Conservation (phyloP, 179 eudicot species). For the Sideroxylon spinosum region DNA sequence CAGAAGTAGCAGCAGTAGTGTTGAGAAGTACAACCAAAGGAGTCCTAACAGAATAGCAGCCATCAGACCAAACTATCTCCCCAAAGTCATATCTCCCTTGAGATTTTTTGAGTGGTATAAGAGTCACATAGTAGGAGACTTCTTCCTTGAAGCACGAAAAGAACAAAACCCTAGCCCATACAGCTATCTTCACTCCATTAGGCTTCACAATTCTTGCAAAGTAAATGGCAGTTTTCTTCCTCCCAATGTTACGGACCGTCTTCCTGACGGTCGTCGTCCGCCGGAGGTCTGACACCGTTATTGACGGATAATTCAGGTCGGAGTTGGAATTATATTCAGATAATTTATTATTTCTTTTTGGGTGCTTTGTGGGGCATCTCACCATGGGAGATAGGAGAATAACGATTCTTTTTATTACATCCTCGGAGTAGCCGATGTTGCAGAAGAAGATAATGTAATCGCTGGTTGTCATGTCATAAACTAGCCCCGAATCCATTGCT, state of each 20-base stretch:
- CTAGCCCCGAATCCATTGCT: constrained; percentile 48
- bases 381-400: background rate
- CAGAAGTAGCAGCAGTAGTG: background rate
- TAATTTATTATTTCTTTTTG: background rate
- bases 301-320: constrained; percentile 45
- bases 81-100: constrained; percentile 50
- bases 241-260: constrained; percentile 36
- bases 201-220: constrained; percentile 32
- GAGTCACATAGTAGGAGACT: constrained; percentile 31
- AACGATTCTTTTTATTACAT: constrained; percentile 24
- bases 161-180: constrained; percentile 41
- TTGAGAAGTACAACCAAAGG: constrained; percentile 42
- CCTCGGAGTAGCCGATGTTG: constrained; percentile 37
- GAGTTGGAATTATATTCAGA: background rate
- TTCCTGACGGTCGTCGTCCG: constrained; percentile 34
- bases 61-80: constrained; percentile 47
- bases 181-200: constrained; percentile 40
- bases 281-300: constrained; percentile 32
- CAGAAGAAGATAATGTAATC: constrained; percentile 47
- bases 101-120: constrained; percentile 36
- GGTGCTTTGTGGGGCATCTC: constrained; percentile 20
- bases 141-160: constrained; percentile 35
- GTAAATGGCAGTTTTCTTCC: constrained; percentile 28
- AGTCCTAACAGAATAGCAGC: constrained; percentile 38
- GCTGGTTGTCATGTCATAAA: constrained; percentile 35